phyloP scores from a whole-genome alignment of 139 green algal genomes.

The Chlorella sp. region DNA sequence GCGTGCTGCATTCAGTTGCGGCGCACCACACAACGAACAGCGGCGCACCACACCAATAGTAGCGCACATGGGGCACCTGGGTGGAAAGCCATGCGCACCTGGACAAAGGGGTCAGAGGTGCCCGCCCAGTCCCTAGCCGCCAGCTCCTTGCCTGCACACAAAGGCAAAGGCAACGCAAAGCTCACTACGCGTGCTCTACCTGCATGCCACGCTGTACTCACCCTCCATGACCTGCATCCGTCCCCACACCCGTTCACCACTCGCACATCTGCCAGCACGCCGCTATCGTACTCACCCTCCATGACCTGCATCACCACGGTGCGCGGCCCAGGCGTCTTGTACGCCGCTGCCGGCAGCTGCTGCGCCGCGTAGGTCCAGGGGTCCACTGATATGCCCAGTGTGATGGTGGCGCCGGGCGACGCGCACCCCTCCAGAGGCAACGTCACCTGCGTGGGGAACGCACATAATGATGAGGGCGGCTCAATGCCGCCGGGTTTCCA shows the following conservation, averaged over 20 bases:
- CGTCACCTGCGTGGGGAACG: conserved; percentile 13
- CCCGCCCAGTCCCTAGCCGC: conserved; percentile 20
- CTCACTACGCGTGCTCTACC: no score
- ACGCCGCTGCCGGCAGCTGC: background rate
- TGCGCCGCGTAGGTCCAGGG: conserved; percentile 22
- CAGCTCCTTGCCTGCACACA: conserved; percentile 18
- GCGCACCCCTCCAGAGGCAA: conserved; percentile 24
- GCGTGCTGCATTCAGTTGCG: no score
- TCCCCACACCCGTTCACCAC: no score
- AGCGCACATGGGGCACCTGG: no score
- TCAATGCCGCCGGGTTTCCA: no score
- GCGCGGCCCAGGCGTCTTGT: conserved; percentile 10
- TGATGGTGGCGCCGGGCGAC: conserved; percentile 12
- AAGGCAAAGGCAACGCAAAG: no score
- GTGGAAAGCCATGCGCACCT: no score
- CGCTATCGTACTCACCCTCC: conserved; percentile 18
- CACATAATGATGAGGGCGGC: no score
- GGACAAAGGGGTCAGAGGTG: conserved; percentile 25
- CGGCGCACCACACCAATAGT: no score
- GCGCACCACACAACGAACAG: no score
- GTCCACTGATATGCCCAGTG: conserved; percentile 22
- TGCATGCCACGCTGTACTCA: no score
- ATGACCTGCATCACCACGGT: conserved; percentile 40
- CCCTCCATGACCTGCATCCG: no score
- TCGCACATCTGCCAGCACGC: background rate